Percentiles rank a stretch among this genome's conserved stretches.
Conservation (phyloP, 2,329 filamentous ascomycete species). For the Pseudogymnoascus sp. region DNA sequence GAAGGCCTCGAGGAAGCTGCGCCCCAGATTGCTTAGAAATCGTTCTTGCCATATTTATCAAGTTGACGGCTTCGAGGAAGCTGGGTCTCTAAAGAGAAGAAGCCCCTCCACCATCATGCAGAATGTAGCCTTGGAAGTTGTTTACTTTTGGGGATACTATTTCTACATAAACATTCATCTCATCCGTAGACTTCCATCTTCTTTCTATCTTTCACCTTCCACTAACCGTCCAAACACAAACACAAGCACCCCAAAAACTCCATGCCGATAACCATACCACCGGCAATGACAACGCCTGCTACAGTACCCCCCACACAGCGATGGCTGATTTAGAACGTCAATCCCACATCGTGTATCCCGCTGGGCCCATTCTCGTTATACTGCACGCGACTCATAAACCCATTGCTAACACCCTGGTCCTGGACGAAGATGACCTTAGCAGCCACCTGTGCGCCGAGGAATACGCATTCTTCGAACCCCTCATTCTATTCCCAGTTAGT, state of each 20-base stretch:
- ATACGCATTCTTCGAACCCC: conserved; percentile 52
- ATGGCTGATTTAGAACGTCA: conserved; percentile 1
- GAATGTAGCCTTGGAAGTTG: background rate
- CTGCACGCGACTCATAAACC: conserved; percentile 53
- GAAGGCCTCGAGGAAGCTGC: no score
- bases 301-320: background rate
- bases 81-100: no score
- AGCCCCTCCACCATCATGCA: background rate
- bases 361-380: conserved; percentile 30
- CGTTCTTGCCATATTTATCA: no score
- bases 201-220: background rate
- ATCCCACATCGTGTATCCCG: conserved; percentile 23
- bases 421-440: conserved; percentile 65
- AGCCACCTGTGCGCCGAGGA: conserved; percentile 65
- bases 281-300: conserved; percentile 6
- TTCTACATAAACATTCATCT: conserved; percentile 7
- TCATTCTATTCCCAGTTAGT: conserved; percentile 14
- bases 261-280: conserved; percentile 9
- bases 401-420: conserved; percentile 55
- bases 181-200: conserved; percentile 6
- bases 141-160: conserved; percentile 9
- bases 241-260: background rate
- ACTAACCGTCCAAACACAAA: background rate
- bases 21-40: no score
- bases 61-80: no score